Base-by-base conservation (phyloP, 495 filamentous ascomycete species). In the Penicillium verhagenii region DNA sequence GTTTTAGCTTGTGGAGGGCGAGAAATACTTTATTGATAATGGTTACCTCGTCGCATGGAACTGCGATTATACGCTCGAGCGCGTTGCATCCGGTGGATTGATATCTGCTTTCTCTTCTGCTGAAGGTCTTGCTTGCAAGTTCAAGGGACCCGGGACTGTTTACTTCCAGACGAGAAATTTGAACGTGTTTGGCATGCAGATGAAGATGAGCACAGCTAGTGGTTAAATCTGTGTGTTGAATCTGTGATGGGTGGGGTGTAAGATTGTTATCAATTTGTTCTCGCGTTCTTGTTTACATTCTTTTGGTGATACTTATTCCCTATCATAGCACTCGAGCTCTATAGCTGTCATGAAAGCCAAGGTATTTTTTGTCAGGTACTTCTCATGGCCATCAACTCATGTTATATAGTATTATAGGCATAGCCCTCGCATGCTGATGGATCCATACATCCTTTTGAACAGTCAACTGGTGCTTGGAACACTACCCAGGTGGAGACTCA, bases 31-130 rank as follows among this genome's bases (percentile, higher is more conserved):
- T 52, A 85, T 98, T 47, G 92, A 98, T 63, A 98, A 98, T 62
- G 93, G 92, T 9, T 92, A 98, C 58, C 76, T 98, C 6, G 92
- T 98, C 1, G 95, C 94, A 4, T 98, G 94, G 94, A 97, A 97
- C 64, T 93, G 90, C 69, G 89, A 95, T 57, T 98, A 97, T 64
- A 63, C 61, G 7, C 83, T 97, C 42, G 90, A 96, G 71, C 87
- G 95, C 8, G 88, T 92, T 10, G 84, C 94, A 0, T 91, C 87
- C 18, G 94, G 94, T 11, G 95, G 94, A 21, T 83, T 98, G 40
- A 86, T 97, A 6, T 92, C 88, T 21, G 82, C 83, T 21, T 71
- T 95, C 19, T 83, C 84, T 28, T 85, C 89, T 2, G 86, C 82
- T 3, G 94, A 98, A 73, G 94, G 94, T 3, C 70, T 96, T 40